Evolutionary conservation across 2,329 filamentous ascomycete species (phyloP).

Genomic region (Fusarium euwallaceae): DNA sequence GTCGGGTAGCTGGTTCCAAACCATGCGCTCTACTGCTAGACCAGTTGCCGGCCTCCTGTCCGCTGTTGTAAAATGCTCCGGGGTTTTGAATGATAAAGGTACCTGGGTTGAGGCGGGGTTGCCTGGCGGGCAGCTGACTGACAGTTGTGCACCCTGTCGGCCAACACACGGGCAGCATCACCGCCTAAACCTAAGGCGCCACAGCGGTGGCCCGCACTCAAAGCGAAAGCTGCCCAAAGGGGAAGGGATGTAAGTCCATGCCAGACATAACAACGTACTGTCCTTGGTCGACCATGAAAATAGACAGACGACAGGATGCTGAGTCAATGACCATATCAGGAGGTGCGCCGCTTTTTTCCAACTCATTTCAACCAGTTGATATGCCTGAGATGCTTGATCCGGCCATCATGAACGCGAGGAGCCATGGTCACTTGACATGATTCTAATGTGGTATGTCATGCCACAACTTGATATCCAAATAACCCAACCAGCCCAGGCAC

Average conservation of each 20-base stretch:
- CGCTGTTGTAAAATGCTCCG: constrained; percentile 14
- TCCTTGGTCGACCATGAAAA: background rate
- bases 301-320: background rate
- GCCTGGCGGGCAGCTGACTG: constrained; percentile 19
- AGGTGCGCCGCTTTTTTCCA: background rate
- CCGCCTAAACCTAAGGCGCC: constrained; percentile 1
- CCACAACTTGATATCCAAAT: constrained; percentile 4
- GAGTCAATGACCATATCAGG: background rate
- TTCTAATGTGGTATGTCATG: background rate
- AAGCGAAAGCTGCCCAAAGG: background rate
- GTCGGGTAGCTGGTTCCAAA: constrained; percentile 6
- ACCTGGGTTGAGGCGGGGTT: background rate
- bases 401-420: background rate
- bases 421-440: background rate
- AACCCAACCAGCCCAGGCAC: background rate
- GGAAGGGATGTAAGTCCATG: background rate
- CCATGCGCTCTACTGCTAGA: constrained; percentile 6
- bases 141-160: background rate
- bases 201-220: background rate
- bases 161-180: constrained; percentile 4
- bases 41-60: constrained; percentile 9
- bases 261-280: background rate
- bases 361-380: background rate
- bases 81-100: constrained; percentile 20
- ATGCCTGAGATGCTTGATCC: background rate